phyloP scores from a whole-genome alignment of 345 rosid genomes.

The Heritiera fomes region DNA sequence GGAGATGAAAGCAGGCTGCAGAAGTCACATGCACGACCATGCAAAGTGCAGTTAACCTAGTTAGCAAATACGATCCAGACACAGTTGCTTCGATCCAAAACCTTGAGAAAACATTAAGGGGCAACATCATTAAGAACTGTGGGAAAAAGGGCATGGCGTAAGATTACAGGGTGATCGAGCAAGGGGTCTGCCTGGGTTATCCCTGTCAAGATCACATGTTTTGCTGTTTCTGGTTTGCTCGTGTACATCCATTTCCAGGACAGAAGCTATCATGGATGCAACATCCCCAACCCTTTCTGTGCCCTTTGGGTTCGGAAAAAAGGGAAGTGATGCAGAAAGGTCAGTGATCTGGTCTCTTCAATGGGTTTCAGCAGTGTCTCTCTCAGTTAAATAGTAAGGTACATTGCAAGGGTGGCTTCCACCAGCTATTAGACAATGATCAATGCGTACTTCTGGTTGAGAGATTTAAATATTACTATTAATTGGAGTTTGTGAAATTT shows the following conservation, averaged over 20 bases:
- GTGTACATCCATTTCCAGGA: conserved; percentile 20
- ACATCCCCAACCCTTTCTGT: conserved; percentile 15
- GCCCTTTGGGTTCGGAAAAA: conserved; percentile 6
- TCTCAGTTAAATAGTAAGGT: not conserved
- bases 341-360: conserved; percentile 22
- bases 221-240: conserved; percentile 22
- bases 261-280: conserved; percentile 25
- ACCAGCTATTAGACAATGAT: conserved; percentile 21
- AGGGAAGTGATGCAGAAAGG: conserved; percentile 26
- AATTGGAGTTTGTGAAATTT: too few relatives aligned
- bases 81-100: not conserved
- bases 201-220: conserved; percentile 38
- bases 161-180: not conserved
- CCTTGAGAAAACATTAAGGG: not conserved
- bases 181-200: conserved; percentile 25
- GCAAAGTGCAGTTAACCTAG: not conserved
- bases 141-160: not conserved
- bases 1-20: not conserved
- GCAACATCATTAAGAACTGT: not conserved
- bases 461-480: not conserved
- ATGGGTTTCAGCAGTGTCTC: conserved; percentile 17
- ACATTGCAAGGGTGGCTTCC: conserved; percentile 29
- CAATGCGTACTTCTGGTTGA: not conserved
- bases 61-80: not conserved
- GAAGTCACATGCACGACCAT: not conserved